A percentile compares a stretch with the other conserved stretches of the same genome.
These are phyloP conservation scores for Volvariella surrecta DNA, from an alignment of 1,284 basidiomycete genomes.

Conservation along the genomic window DNA sequence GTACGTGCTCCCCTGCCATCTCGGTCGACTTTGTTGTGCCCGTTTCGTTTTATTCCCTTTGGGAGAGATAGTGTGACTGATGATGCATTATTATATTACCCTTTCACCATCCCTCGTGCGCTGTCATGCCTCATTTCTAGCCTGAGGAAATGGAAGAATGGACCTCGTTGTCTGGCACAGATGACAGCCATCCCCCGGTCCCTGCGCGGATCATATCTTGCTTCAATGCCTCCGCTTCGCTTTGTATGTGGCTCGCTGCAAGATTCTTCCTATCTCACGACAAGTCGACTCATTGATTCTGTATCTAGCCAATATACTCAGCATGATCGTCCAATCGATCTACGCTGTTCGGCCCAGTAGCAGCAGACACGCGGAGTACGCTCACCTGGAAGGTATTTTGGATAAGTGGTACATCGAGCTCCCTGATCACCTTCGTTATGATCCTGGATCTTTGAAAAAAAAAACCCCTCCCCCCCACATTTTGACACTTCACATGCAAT, in stretches of 20 bases:
- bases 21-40: not conserved
- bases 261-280: slow-evolving; percentile 5
- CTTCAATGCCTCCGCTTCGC: slow-evolving; percentile 67
- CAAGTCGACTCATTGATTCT: not conserved
- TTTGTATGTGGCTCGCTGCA: slow-evolving; percentile 41
- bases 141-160: slow-evolving; percentile 58
- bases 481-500: slow-evolving; percentile 76
- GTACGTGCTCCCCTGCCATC: slow-evolving; percentile 20
- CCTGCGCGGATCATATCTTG: slow-evolving; percentile 58
- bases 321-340: slow-evolving; percentile 62
- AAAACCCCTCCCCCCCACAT: slow-evolving; percentile 50
- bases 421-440: slow-evolving; percentile 59
- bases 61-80: too few species aligned
- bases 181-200: slow-evolving; percentile 23
- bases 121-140: slow-evolving; percentile 20
- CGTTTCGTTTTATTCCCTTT: too few species aligned
- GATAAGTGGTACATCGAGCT: slow-evolving; percentile 77
- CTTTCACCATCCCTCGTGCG: too few species aligned
- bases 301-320: slow-evolving; percentile 48
- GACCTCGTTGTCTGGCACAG: slow-evolving; percentile 30
- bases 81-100: too few species aligned
- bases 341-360: slow-evolving; percentile 61
- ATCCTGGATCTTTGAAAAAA: slow-evolving; percentile 36
- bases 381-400: slow-evolving; percentile 55
- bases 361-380: slow-evolving; percentile 49